Base-by-base conservation (phyloP, 2,329 filamentous ascomycete genomes). In the Verticillium zaregamsianum region DNA sequence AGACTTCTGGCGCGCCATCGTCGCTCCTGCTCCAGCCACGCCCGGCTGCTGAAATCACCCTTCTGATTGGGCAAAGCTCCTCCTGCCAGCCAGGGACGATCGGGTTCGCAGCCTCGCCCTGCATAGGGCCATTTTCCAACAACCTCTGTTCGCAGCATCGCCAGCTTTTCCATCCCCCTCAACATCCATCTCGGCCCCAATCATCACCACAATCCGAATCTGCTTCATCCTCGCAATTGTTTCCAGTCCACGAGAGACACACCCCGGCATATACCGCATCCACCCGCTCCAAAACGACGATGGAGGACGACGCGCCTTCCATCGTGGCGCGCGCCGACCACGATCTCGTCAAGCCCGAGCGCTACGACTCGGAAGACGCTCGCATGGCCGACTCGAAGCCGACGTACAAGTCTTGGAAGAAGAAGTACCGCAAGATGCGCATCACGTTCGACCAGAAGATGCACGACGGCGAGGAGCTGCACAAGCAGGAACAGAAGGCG, bases 341-440 rank as follows among this genome's bases (percentile, higher is more conserved):
- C 64, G 72, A 73, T 64, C 45, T 49, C 45, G 68, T 77, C 66
- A 81, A 81, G 66, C 72, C 73, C 66, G 79, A 82, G 63, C 79
- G 80, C 55, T 68, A 71, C 55, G 68, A 72, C 32, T 70, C 70
- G 45, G 73, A 70, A 9, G 73, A 75, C 60, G 65, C 67, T 25
- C 69, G 69, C 37, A 74, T 72, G 70, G 71, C 68, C 62, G 79
- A 82, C 68, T 71, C 73, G 61, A 83, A 79, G 74, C 80, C 77
- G 70, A 83, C 79, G 4, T 86, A 89, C 74, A 89, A 86, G 71
- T 90, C 86, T 55, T 90, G 84, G 82, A 92, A 91, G 84, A 96
- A 97, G 79, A 99, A 99, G 81, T 99, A 96, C 76, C 90, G 90
- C 70, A 96, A 96, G 83, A 91, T 95, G 87, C 89, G 90, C 77